Evolutionary conservation across 148 eudicot genomes (phyloP).

Genomic region (Chenopodium quinoa): DNA sequence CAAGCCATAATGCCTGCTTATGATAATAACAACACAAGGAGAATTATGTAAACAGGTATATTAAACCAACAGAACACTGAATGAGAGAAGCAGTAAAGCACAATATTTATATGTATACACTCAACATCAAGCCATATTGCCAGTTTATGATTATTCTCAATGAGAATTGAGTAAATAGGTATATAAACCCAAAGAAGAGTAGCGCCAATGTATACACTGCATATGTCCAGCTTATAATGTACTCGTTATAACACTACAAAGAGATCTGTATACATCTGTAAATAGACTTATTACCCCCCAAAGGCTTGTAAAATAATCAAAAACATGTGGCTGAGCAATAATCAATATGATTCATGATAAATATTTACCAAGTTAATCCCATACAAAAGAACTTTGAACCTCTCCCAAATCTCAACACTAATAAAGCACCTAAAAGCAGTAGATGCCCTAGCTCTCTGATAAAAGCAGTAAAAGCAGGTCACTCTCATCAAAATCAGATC

Average conservation of each 20-base stretch:
- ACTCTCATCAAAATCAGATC: background rate
- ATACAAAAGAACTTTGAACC: background rate
- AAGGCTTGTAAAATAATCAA: too few species aligned
- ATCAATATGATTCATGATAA: background rate
- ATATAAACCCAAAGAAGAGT: background rate
- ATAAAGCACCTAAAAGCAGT: background rate
- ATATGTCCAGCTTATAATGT: too few species aligned
- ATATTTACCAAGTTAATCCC: background rate
- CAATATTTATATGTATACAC: too few species aligned
- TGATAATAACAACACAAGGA: background rate
- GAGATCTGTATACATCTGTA: too few species aligned
- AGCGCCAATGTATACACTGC: too few species aligned
- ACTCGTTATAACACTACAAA: too few species aligned
- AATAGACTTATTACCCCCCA: too few species aligned
- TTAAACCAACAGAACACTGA: background rate
- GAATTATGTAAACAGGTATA: background rate
- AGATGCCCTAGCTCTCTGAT: background rate
- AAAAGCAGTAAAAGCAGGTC: background rate
- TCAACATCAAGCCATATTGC: too few species aligned
- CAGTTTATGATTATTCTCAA: background rate
- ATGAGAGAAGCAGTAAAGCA: too few species aligned
- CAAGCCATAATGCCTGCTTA: background rate
- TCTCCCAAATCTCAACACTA: background rate
- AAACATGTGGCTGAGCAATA: background rate
- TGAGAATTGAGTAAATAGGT: conserved; percentile 1